Base-by-base conservation (phyloP, 2,329 filamentous ascomycete species). In the Diaporthe citrichinensis region DNA sequence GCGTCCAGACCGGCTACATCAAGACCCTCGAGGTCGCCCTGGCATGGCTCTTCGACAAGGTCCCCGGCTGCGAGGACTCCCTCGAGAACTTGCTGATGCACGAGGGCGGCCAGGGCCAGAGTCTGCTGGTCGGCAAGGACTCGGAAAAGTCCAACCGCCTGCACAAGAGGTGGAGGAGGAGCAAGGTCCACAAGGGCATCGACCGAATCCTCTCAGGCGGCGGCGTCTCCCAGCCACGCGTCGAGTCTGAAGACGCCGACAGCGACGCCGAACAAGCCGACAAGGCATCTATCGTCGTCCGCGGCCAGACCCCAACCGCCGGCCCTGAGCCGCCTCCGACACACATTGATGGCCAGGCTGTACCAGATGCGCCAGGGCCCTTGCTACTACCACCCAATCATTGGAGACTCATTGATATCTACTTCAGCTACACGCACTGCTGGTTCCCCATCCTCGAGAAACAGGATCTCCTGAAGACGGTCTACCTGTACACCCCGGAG, bases 1-100 rank as follows among this genome's bases (percentile, higher is more conserved):
- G 94, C 5, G 91, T 96, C 15, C 94, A 94, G 79, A 94, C 94
- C n/a, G 94, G 94, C 23, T 95, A 95, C 80, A 92, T 96, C 73
- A 90, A 93, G 46, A 93, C 93, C 0, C 86, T 96, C 25, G 94
- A 96, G 82, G 83, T 94, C 58, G 89, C 92, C 14, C 87, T 94
- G 73, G 92, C 92, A 17, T 92, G 92, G 86, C 84, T 94, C 1
- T 92, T 94, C 76, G 88, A 91, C 76, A 89, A 90, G 73, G 88
- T 91, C 49, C 87, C 90, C 20, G 90, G 88, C 14, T 88, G 87
- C 65, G 92, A 94, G 81, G 85, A 87, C 71, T 86, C 88, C 20
- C 86, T 94, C 34, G 87, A 90, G 65, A 84, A 84, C 10, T 83
- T 92, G 69, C 84, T 94, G 73, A 87, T 86, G 12, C 83, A 86